These are phyloP conservation scores for Acmispon strigosus DNA, from an alignment of 306 rosid genomes.

Conservation along the genomic window DNA sequence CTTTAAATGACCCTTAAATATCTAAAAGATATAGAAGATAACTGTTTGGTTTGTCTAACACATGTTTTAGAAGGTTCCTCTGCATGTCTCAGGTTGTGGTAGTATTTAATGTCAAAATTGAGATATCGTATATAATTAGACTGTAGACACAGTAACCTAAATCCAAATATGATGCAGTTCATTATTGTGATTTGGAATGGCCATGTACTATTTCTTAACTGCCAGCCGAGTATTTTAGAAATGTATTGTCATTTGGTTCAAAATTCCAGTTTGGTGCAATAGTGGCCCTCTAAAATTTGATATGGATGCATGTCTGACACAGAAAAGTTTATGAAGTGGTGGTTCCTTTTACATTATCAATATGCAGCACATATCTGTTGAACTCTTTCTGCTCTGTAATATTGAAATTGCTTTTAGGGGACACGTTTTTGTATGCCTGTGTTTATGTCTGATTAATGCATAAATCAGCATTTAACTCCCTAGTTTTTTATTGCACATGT, in stretches of 20 bases:
- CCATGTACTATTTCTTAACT: background rate
- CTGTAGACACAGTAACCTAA: background rate
- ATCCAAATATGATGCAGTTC: background rate
- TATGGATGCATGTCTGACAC: background rate
- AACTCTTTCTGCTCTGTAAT: background rate
- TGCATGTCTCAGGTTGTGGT: background rate
- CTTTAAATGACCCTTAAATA: background rate
- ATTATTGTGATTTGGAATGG: background rate
- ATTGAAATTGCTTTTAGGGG: constrained; percentile 1
- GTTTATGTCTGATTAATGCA: background rate
- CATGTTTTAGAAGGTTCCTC: background rate
- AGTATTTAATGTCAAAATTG: background rate
- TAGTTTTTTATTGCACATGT: background rate
- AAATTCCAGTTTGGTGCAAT: background rate
- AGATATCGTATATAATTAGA: background rate
- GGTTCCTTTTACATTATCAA: background rate
- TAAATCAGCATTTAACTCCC: background rate
- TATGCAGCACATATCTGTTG: background rate
- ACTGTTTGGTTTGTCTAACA: too few relatives aligned
- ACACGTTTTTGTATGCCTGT: background rate
- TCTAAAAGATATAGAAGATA: too few relatives aligned
- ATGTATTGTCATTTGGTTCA: background rate
- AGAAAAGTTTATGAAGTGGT: background rate
- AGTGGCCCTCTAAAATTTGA: background rate
- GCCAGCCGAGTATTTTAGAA: background rate